Evolutionary conservation across 176 grass and related monocot species (phyloP).

Genomic region (Zea luxurians): DNA sequence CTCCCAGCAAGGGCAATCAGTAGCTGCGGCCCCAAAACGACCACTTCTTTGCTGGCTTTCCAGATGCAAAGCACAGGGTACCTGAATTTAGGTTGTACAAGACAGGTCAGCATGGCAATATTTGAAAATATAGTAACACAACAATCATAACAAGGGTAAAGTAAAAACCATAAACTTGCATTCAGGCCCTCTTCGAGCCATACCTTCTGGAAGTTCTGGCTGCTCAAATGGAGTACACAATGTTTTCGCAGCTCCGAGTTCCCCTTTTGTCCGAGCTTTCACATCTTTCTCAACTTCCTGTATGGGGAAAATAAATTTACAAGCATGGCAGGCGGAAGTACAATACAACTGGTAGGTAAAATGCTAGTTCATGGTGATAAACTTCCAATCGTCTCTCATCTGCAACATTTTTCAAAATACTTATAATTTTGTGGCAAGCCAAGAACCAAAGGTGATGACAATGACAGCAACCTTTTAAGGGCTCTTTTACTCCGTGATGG

Average conservation of each 20-base stretch:
- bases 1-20: constrained; percentile 38
- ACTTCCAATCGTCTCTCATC: background rate
- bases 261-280: constrained; percentile 60
- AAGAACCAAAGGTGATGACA: background rate
- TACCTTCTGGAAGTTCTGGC: constrained; percentile 62
- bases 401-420: background rate
- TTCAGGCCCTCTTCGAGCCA: background rate
- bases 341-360: background rate
- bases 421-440: background rate
- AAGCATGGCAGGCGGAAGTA: background rate
- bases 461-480: background rate
- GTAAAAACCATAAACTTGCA: background rate
- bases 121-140: background rate
- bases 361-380: background rate
- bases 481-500: too few species aligned
- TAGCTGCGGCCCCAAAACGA: constrained; percentile 86
- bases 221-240: constrained; percentile 70
- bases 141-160: background rate
- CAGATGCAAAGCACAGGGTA: constrained; percentile 81
- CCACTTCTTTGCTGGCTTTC: constrained; percentile 83
- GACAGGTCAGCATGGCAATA: background rate
- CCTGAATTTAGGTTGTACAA: constrained; percentile 40
- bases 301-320: background rate
- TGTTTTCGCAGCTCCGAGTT: constrained; percentile 61
- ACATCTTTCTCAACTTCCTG: constrained; percentile 67